phyloP scores from a whole-genome alignment of 192 early-diverging fungal species.

The Lobulomyces angularis region DNA sequence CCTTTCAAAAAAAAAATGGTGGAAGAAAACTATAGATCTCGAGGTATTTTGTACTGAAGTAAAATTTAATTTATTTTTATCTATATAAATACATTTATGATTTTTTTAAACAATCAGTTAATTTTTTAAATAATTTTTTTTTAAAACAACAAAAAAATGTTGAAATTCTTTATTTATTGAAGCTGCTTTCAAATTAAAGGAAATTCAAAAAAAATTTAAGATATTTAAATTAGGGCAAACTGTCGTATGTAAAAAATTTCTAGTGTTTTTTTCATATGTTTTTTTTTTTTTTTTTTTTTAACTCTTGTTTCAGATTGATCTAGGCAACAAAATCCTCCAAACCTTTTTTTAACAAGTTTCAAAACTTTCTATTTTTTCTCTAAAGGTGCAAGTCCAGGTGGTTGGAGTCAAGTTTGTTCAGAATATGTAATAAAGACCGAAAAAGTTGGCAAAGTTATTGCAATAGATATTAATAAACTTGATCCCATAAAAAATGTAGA shows the following conservation, averaged over 20 bases:
- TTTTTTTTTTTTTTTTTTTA: background rate
- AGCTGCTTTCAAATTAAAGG: slow-evolving; percentile 62
- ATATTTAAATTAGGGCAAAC: slow-evolving; percentile 10
- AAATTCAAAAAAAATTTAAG: slow-evolving; percentile 16
- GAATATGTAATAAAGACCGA: slow-evolving; percentile 16
- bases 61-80: no score
- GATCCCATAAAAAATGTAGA: slow-evolving; percentile 51
- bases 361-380: slow-evolving; percentile 13
- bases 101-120: no score
- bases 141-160: no score
- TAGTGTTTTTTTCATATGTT: background rate
- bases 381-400: slow-evolving; percentile 66
- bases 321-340: slow-evolving; percentile 41
- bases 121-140: no score
- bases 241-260: slow-evolving; percentile 4
- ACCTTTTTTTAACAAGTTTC: slow-evolving; percentile 28
- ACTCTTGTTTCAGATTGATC: no score
- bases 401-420: slow-evolving; percentile 64
- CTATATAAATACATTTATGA: no score
- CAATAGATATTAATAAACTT: slow-evolving; percentile 58
- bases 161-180: no score
- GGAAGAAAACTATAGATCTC: no score
- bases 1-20: no score
- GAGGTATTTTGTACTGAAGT: no score
- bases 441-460: slow-evolving; percentile 37